Percentiles rank a stretch among this genome's conserved stretches.
Evolutionary conservation across 2,329 filamentous ascomycete species (phyloP).

Genomic region (Bisporella sp.): DNA sequence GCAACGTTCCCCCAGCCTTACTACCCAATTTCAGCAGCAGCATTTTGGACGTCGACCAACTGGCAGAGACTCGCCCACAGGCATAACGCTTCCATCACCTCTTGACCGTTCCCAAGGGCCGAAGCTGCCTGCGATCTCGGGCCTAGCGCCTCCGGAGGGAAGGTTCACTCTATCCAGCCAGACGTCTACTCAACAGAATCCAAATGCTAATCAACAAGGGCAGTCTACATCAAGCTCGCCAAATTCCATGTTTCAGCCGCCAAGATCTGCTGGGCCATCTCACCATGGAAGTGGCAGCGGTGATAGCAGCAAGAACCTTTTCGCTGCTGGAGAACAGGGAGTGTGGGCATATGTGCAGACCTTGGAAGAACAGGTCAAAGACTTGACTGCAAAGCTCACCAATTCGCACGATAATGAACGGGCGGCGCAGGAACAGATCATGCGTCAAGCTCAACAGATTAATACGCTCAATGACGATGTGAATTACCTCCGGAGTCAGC

Average conservation of each 20-base stretch:
- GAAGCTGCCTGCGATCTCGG: slow-evolving; percentile 26
- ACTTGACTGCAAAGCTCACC: slow-evolving; percentile 37
- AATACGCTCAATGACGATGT: slow-evolving; percentile 24
- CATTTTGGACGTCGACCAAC: slow-evolving; percentile 51
- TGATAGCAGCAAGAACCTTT: slow-evolving; percentile 56
- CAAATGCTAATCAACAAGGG: slow-evolving; percentile 12
- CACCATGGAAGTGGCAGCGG: slow-evolving; percentile 46
- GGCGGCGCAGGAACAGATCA: slow-evolving; percentile 16
- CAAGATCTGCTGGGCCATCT: slow-evolving; percentile 18
- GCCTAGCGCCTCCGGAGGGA: slow-evolving; percentile 27
- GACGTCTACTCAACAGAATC: slow-evolving; percentile 16
- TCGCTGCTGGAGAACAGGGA: slow-evolving; percentile 52
- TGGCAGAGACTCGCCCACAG: slow-evolving; percentile 42
- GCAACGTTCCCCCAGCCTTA: slow-evolving; percentile 59
- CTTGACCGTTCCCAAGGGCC: slow-evolving; percentile 19
- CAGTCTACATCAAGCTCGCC: slow-evolving; percentile 14
- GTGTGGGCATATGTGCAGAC: slow-evolving; percentile 68
- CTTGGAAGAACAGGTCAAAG: slow-evolving; percentile 54
- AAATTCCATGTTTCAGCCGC: slow-evolving; percentile 32
- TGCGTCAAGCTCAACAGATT: slow-evolving; percentile 18
- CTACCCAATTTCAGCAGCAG: slow-evolving; percentile 58
- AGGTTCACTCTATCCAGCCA: slow-evolving; percentile 26
- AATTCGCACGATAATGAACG: slow-evolving; percentile 30
- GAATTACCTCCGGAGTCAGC: slow-evolving; percentile 19
- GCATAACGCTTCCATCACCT: slow-evolving; percentile 24